phyloP scores from a whole-genome alignment of 1,139 yeast genomes.

The Geotrichum klebahnii region DNA sequence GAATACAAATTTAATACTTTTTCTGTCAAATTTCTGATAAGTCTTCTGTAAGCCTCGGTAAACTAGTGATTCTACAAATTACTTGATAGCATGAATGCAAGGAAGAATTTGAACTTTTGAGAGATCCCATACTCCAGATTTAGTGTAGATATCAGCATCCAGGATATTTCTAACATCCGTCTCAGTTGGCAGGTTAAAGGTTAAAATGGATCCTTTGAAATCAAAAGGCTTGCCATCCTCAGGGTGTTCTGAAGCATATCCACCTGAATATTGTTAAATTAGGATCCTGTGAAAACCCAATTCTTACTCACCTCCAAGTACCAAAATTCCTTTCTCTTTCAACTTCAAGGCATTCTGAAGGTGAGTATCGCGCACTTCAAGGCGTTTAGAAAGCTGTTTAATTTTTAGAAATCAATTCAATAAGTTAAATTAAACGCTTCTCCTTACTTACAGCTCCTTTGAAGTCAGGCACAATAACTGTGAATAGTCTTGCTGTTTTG shows the following conservation, averaged over 20 bases:
- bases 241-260: constrained; percentile 39
- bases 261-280: constrained; percentile 26
- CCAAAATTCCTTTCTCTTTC: constrained; percentile 53
- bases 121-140: constrained; percentile 72
- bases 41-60: no score
- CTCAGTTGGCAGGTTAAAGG: constrained; percentile 57
- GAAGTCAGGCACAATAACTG: constrained; percentile 64
- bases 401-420: no score
- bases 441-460: constrained; percentile 55
- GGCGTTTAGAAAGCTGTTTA: constrained; percentile 33
- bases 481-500: constrained; percentile 30
- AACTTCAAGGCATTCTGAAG: constrained; percentile 51
- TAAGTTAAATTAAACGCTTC: no score
- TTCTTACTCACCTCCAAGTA: constrained; percentile 59
- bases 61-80: no score
- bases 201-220: constrained; percentile 69
- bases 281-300: constrained; percentile 44
- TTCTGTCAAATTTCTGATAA: no score
- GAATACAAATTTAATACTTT: no score
- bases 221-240: constrained; percentile 45
- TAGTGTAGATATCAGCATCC: constrained; percentile 59
- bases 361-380: constrained; percentile 53
- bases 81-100: constrained; percentile 8
- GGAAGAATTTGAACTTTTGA: constrained; percentile 60
- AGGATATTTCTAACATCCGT: constrained; percentile 62